Evolutionary conservation across 495 filamentous ascomycete genomes (phyloP).

Genomic region (Trichoderma orchidacearum): DNA sequence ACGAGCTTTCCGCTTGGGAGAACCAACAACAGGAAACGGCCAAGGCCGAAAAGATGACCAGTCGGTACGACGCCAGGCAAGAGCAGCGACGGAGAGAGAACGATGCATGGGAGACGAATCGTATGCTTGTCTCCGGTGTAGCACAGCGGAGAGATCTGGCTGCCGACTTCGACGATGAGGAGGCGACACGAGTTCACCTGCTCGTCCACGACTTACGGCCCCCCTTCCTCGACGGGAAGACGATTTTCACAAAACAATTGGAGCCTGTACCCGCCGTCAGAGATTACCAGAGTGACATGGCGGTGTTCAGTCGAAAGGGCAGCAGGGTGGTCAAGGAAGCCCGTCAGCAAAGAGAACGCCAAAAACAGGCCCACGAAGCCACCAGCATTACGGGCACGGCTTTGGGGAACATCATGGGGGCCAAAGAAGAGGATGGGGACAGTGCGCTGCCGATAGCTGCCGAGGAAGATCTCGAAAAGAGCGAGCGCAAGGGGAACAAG

Average conservation of each 20-base stretch:
- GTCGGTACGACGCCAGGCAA: conserved; percentile 48
- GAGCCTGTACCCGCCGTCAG: conserved; percentile 88
- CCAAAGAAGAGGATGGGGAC: conserved; percentile 89
- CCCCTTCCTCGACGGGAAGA: conserved; percentile 89
- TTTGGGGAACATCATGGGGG: conserved; percentile 84
- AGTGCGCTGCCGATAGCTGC: conserved; percentile 64
- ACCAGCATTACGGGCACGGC: conserved; percentile 89
- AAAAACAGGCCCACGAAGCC: conserved; percentile 89
- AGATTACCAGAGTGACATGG: conserved; percentile 97
- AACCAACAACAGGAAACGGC: conserved; percentile 55
- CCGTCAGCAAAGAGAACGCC: conserved; percentile 81
- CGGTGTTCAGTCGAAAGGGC: conserved; percentile 91
- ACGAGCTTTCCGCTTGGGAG: conserved; percentile 53
- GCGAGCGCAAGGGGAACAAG: conserved; percentile 52
- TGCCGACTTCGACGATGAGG: conserved; percentile 75
- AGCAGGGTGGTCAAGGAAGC: conserved; percentile 86
- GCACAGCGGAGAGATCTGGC: conserved; percentile 77
- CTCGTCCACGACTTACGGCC: conserved; percentile 90
- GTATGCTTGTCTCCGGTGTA: conserved; percentile 93
- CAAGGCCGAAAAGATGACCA: conserved; percentile 59
- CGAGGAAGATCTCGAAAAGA: conserved; percentile 46
- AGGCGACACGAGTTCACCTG: conserved; percentile 79
- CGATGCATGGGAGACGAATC: conserved; percentile 97
- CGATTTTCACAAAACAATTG: conserved; percentile 92
- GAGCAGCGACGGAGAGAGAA: conserved; percentile 83